Conservation (phyloP, 2,329 filamentous ascomycete genomes). For the Monilinia fructicola region DNA sequence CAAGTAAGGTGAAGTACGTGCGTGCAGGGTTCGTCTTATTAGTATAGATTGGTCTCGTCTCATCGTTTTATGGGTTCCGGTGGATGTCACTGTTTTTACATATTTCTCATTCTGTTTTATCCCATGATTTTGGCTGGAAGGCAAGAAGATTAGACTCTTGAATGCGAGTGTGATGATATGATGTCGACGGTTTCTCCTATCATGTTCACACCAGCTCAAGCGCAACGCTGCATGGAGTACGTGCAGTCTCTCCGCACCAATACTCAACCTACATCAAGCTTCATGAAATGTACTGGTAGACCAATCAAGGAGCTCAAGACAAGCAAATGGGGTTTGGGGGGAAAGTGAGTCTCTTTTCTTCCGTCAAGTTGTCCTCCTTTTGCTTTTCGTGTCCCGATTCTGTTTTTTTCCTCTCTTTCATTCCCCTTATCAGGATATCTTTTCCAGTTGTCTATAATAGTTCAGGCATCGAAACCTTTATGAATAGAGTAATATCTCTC, state of each 20-base stretch:
- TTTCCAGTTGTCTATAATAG: not conserved
- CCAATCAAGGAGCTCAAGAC: not conserved
- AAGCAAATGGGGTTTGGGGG: not conserved
- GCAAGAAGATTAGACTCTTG: conserved; percentile 8
- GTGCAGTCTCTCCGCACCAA: not conserved
- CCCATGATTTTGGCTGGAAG: not conserved
- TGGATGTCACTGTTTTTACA: conserved; percentile 14
- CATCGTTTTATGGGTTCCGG: not conserved
- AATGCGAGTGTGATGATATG: not conserved
- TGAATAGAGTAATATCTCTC: not conserved
- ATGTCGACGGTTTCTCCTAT: not conserved
- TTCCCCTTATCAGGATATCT: not conserved
- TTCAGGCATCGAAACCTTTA: not conserved
- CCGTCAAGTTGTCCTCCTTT: not conserved
- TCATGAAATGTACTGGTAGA: not conserved
- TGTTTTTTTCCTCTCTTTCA: not conserved
- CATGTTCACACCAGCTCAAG: conserved; percentile 3
- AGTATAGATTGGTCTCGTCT: conserved; percentile 7
- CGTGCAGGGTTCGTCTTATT: conserved; percentile 5
- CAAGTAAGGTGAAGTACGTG: not conserved
- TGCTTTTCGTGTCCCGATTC: not conserved
- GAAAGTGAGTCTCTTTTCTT: conserved; percentile 10
- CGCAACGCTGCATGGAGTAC: not conserved
- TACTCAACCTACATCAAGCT: not conserved
- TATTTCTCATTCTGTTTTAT: not conserved